Evolutionary conservation across 2,329 filamentous ascomycete species (phyloP), one percentile per base, ranked within the genome.

Genomic region (Cercospora beticola): DNA sequence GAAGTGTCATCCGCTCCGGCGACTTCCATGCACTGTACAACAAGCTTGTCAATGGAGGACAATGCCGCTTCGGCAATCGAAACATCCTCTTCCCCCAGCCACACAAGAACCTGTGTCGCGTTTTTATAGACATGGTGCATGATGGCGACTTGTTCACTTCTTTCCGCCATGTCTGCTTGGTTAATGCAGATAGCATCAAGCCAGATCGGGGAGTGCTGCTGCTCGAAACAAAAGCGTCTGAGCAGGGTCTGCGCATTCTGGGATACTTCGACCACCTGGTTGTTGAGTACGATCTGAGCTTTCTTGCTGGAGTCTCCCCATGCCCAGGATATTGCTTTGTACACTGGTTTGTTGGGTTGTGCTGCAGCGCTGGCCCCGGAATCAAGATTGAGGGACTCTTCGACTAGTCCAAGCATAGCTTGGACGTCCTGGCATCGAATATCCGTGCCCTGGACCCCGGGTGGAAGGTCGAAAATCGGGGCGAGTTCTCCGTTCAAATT

Each of bases 171-270:
- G 8, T 72, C 62, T 5, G 26, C n/a, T 43, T 73, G 71, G 33
- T 71, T 62, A 58, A 71, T 67, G 33, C 71, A 72, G 10, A 72
- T 30, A 2, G 68, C 68, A 52, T 71, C 70, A n/a, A 72, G 30
- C 68, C 70, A 70, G 8, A 69, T 56, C 0, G 18, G 52, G 10
- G 3, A n/a, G 14, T 65, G 68, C n/a, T 33, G 60, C 12, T 67
- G 61, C 1, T 64, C 56, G 57, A 49, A 61, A 54, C 68, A 66
- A 1, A 69, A 36, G 2, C 43, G 33, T 6, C 61, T 10, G 9
- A 69, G 52, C 2, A 64, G 60, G 4, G 49, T 30, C 8, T 64
- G 60, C 4, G 68, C 68, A 46, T 59, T 56, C 6, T 14, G 10
- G 5, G 61, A 36, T 18, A 69, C 26, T 1, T 59, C 26, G 16